Base-by-base conservation (phyloP, 306 rosid species). In the Cucumis hystrix region DNA sequence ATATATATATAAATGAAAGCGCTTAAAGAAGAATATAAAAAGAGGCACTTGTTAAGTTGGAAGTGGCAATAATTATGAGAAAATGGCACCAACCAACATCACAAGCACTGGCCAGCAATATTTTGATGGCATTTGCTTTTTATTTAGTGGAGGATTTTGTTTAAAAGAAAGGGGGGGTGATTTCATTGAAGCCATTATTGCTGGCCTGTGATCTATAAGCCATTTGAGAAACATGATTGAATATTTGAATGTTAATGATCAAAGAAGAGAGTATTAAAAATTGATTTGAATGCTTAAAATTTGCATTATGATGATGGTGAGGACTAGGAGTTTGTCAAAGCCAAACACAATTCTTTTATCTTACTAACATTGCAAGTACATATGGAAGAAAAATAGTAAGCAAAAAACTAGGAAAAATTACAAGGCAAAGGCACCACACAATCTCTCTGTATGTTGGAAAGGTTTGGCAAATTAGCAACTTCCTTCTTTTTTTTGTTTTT, bases 301-400 rank as follows among this genome's bases (percentile, higher is more conserved):
- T 72, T 72, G 39, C 10, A 72, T 51, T 51, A 33, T 72, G 35
- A 45, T 72, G 61, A 72, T 43, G 35, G 62, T 72, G 61, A 72
- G 45, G 77, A 70, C 25, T 21, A 72, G 45, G 62, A 70, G 43
- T 21, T 40, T 49, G 23, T 52, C 8, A 47, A 23, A 72, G 45
- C 25, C 76, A 49, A 51, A 72, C 43, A 30, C 21, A 51, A 30
- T 30, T 72, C 7, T 73, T 51, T 71, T 40, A 21, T 52, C 30
- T 52, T 73, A 73, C 77, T 73, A 52, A 52, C 63, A 73, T 73
- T 73, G 77, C 30, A 41, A 72, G 54, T 73, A 73, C 30, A 51
- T 73, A 49, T 72, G 61, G 37, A 72, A 72, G 76, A 72, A 73
- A 73, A 73, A 73, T 52, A 73, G 77, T 73, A 73, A 54, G 77